Evolutionary conservation across 192 early-diverging fungal genomes (phyloP).

Genomic region (Phlyctochytrium bullatum): DNA sequence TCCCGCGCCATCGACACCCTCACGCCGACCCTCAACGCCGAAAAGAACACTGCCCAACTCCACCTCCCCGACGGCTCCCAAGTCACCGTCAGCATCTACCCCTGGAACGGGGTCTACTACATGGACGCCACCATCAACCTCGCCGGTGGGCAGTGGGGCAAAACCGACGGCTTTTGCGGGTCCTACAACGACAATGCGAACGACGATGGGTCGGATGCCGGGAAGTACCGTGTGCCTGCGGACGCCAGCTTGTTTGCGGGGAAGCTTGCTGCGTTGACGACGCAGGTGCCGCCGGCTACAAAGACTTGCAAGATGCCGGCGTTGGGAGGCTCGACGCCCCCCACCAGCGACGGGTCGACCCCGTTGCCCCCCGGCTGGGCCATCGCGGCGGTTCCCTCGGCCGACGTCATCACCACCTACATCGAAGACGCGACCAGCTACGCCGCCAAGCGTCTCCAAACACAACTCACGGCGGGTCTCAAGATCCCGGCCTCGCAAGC

Average conservation of each 20-base stretch:
- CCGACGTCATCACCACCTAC: not conserved
- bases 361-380: not conserved
- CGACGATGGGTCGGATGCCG: not conserved
- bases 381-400: not conserved
- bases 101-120: conserved; percentile 1
- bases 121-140: not conserved
- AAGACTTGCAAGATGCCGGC: not conserved
- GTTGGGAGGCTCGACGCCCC: not conserved
- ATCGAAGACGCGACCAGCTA: not conserved
- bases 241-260: not conserved
- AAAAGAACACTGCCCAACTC: not conserved
- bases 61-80: not conserved
- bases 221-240: not conserved
- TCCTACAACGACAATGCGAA: not conserved
- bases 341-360: not conserved
- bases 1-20: not conserved
- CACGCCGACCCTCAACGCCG: not conserved
- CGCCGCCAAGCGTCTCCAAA: not conserved
- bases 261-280: not conserved
- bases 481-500: not conserved
- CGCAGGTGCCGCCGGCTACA: not conserved
- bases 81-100: not conserved
- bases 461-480: not conserved
- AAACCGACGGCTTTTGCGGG: not conserved
- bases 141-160: not conserved